phyloP scores from a whole-genome alignment of 129 eudicot species.

The Smallanthus sonchifolius region DNA sequence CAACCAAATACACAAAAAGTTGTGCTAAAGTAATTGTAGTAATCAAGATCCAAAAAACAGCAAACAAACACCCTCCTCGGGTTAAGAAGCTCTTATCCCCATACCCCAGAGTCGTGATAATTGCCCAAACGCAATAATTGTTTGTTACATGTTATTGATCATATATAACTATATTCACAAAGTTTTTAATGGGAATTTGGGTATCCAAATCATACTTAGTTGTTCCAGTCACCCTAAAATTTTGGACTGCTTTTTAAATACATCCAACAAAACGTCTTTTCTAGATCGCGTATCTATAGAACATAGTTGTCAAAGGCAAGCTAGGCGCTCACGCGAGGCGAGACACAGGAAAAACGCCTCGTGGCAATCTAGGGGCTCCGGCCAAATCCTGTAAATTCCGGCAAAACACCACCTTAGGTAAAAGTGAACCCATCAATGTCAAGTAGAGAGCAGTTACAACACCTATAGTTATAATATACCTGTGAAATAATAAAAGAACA shows the following conservation, averaged over 20 bases:
- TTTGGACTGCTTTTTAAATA: neutral
- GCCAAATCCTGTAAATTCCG: too few relatives aligned
- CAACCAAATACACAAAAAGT: slow-evolving; percentile 57
- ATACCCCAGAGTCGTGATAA: slow-evolving; percentile 77
- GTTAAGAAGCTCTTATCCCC: slow-evolving; percentile 86
- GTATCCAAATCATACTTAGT: neutral
- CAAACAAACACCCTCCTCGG: slow-evolving; percentile 59
- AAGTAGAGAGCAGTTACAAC: slow-evolving; percentile 89
- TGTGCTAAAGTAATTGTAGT: slow-evolving; percentile 74
- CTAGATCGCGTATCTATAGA: neutral
- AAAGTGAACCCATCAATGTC: slow-evolving; percentile 86
- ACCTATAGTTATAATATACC: slow-evolving; percentile 77
- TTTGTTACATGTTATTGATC: neutral
- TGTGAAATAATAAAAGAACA: slow-evolving; percentile 25
- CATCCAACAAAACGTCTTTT: neutral
- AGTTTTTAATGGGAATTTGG: neutral
- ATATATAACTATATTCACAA: neutral
- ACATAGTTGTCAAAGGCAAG: too few relatives aligned
- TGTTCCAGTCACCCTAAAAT: neutral
- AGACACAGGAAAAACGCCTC: too few relatives aligned
- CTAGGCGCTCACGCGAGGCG: too few relatives aligned
- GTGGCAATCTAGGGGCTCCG: too few relatives aligned
- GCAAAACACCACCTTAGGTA: slow-evolving; percentile 99
- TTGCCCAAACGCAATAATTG: slow-evolving; percentile 64
- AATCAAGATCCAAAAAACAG: slow-evolving; percentile 68